These are phyloP conservation scores for Ogataea hybrid DNA, from an alignment of 1,139 yeast genomes.

Conservation along the genomic window DNA sequence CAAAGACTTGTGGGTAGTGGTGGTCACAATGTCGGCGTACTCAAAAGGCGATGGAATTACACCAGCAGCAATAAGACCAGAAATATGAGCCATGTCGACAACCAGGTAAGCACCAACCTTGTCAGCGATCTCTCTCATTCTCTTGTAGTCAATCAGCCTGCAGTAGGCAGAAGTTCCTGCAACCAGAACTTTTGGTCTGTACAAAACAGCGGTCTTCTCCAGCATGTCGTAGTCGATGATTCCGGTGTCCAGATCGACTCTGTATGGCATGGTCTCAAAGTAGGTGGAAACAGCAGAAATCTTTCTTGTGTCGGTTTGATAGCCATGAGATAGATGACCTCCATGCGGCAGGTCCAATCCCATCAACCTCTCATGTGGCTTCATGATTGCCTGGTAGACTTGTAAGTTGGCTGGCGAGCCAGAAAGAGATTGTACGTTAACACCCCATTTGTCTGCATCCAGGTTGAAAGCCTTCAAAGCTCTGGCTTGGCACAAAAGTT, in stretches of 20 bases:
- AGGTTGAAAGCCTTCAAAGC: slow-evolving; percentile 85
- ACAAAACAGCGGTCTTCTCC: slow-evolving; percentile 83
- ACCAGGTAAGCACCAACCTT: slow-evolving; percentile 93
- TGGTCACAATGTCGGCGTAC: slow-evolving; percentile 95
- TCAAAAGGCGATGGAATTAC: slow-evolving; percentile 96
- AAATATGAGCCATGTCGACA: slow-evolving; percentile 98
- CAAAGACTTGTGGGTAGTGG: slow-evolving; percentile 96
- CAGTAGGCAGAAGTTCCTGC: slow-evolving; percentile 99
- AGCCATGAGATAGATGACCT: slow-evolving; percentile 97
- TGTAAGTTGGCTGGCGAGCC: slow-evolving; percentile 98
- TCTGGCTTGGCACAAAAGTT: slow-evolving; percentile 85
- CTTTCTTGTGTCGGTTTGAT: slow-evolving; percentile 93
- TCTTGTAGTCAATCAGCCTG: slow-evolving; percentile 89
- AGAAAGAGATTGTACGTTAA: slow-evolving; percentile 91
- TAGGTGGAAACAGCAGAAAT: slow-evolving; percentile 95
- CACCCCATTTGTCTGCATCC: slow-evolving; percentile 91
- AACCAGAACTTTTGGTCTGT: slow-evolving; percentile 92
- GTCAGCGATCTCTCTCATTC: slow-evolving; percentile 96
- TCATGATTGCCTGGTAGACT: slow-evolving; percentile 92
- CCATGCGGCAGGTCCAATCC: slow-evolving; percentile 98
- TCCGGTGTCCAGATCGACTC: slow-evolving; percentile 89
- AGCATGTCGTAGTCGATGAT: slow-evolving; percentile 92
- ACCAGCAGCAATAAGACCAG: slow-evolving; percentile 95
- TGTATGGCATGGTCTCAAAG: slow-evolving; percentile 98
- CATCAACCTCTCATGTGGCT: slow-evolving; percentile 94